Evolutionary conservation across 805 yeast species (phyloP), one percentile per base, ranked within the genome.

Genomic region (Ogataea angusta): DNA sequence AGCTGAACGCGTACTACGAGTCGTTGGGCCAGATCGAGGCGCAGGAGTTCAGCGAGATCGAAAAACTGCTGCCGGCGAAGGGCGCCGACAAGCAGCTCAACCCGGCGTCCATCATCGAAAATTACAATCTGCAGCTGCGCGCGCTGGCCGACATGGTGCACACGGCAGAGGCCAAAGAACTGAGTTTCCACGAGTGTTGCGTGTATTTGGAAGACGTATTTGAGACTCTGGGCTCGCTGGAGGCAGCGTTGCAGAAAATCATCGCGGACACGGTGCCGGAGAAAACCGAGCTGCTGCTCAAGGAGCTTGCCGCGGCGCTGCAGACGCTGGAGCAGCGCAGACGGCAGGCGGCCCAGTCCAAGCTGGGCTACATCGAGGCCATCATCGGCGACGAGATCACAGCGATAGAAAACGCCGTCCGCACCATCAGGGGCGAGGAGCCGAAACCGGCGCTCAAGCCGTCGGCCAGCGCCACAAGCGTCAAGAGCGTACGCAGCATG

Each of bases 1-100:
- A 63, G 45, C 54, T 76, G 0, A 69, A 75, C 10, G 65, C 65
- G 30, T 72, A 69, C 43, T 68, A 68, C 12, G 70, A 70, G 26
- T 48, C 61, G 3, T 40, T 62, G 13, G 54, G 52, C 12, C 45
- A 38, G 27, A 40, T 64, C 5, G 57, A 56, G 21, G 28, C 45
- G 4, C 32, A 29, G 14, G 59, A 59, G 35, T 45, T 43, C 19
- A 22, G 25, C 8, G 61, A 52, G 34, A 48, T 53, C 12, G 51
- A 48, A 34, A 23, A 24, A 3, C 34, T 47, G 10, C 45, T 42
- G 19, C 25, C 42, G 4, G 35, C 35, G 19, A 44, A 46, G 21
- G 36, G 42, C 3, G 22, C 46, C n/a, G 44, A 46, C 15, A 44
- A 43, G 22, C 43, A 33, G 15, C 23, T 47, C 9, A 52, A 49